Percentiles rank a stretch among this genome's conserved stretches.
Evolutionary conservation across 768 basidiomycete genomes (phyloP).

Genomic region (Dentipellis fragilis): DNA sequence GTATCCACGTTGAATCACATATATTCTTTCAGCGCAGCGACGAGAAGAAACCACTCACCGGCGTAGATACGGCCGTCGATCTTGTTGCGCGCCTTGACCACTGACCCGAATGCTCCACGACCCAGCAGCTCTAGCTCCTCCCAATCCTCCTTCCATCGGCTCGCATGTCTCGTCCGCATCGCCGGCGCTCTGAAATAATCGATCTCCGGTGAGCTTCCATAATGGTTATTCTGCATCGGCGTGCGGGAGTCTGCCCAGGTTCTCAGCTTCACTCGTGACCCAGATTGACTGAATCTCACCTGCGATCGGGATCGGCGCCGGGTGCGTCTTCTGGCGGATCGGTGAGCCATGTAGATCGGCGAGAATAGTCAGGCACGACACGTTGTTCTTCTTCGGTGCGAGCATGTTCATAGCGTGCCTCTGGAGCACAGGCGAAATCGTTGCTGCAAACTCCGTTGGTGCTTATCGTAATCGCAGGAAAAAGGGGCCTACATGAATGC

Average conservation of each 20-base stretch:
- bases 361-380: slow-evolving; percentile 48
- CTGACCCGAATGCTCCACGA: slow-evolving; percentile 86
- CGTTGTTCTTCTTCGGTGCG: slow-evolving; percentile 39
- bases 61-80: slow-evolving; percentile 82
- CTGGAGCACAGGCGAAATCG: slow-evolving; percentile 41
- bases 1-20: neutral
- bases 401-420: slow-evolving; percentile 52
- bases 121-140: slow-evolving; percentile 86
- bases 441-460: slow-evolving; percentile 26
- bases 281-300: slow-evolving; percentile 10
- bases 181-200: slow-evolving; percentile 47
- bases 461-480: neutral
- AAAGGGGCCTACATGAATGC: slow-evolving; percentile 35
- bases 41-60: slow-evolving; percentile 27
- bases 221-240: slow-evolving; percentile 32
- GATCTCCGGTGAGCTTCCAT: slow-evolving; percentile 50
- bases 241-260: slow-evolving; percentile 32
- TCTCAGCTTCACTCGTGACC: neutral
- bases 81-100: slow-evolving; percentile 87
- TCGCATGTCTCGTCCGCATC: slow-evolving; percentile 38
- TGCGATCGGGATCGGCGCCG: slow-evolving; percentile 18
- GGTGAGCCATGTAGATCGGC: slow-evolving; percentile 30
- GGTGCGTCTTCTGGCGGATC: slow-evolving; percentile 1
- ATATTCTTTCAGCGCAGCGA: neutral
- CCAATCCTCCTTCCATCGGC: slow-evolving; percentile 90